Percentiles rank a stretch among this genome's conserved stretches.
Conservation (phyloP, 2,329 filamentous ascomycete species). For the Zymoseptoria crescenta region DNA sequence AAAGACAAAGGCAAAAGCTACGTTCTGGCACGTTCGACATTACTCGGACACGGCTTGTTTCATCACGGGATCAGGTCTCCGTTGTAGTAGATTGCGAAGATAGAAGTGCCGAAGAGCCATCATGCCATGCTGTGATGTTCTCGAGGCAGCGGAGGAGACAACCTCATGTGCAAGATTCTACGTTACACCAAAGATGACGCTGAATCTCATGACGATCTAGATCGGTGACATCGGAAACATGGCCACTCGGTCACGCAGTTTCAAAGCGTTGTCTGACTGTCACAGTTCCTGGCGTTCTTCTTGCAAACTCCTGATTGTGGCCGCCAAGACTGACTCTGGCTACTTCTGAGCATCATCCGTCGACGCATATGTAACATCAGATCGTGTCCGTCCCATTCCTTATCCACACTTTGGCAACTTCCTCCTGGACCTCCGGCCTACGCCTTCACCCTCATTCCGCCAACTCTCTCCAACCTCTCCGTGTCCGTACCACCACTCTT, state of each 20-base stretch:
- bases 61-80: neutral
- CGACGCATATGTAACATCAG: too few species aligned
- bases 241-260: neutral
- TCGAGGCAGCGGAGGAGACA: neutral
- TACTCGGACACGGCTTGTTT: neutral
- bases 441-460: neutral
- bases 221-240: neutral
- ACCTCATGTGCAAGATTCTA: neutral
- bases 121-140: neutral
- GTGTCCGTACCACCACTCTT: slow-evolving; percentile 14
- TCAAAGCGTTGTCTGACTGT: neutral
- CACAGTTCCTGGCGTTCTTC: neutral
- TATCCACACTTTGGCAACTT: neutral
- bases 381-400: too few species aligned
- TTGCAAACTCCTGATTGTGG: neutral
- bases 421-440: neutral
- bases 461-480: slow-evolving; percentile 10
- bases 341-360: too few species aligned
- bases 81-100: neutral
- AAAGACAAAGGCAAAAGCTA: neutral
- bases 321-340: neutral
- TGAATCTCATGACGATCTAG: neutral
- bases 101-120: neutral
- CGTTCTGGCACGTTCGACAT: neutral
- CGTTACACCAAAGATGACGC: neutral